Evolutionary conservation across 179 eudicot genomes (phyloP).

Genomic region (Spergularia azorica): DNA sequence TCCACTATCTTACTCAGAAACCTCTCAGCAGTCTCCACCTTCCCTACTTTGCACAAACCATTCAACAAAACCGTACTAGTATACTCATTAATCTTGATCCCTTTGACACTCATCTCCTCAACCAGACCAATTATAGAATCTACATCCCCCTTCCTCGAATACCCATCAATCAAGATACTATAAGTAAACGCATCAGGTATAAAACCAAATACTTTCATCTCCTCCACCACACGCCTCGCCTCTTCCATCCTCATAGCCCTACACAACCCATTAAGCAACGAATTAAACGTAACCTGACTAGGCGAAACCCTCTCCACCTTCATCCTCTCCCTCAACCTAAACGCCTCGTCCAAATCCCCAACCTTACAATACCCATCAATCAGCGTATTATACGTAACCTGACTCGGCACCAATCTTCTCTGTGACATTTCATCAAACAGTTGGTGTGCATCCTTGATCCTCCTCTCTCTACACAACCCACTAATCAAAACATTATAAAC

Average conservation of each 20-base stretch:
- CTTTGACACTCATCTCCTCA: slow-evolving; percentile 44
- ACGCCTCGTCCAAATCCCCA: slow-evolving; percentile 52
- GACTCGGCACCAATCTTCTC: slow-evolving; percentile 38
- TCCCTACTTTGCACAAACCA: slow-evolving; percentile 68
- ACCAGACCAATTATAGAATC: slow-evolving; percentile 43
- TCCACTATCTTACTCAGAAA: slow-evolving; percentile 42
- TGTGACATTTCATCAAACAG: slow-evolving; percentile 59
- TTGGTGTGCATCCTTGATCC: slow-evolving; percentile 39
- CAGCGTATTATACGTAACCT: slow-evolving; percentile 52
- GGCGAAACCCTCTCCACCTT: slow-evolving; percentile 47
- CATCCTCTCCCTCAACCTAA: slow-evolving; percentile 53
- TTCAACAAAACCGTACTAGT: slow-evolving; percentile 59
- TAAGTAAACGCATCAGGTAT: slow-evolving; percentile 66
- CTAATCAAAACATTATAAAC: slow-evolving; percentile 63
- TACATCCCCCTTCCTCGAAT: slow-evolving; percentile 46
- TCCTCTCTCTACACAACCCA: slow-evolving; percentile 58
- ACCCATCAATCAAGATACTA: slow-evolving; percentile 67
- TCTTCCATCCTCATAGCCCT: slow-evolving; percentile 58
- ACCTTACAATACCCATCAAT: slow-evolving; percentile 68
- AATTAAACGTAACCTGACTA: slow-evolving; percentile 61
- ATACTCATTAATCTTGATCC: slow-evolving; percentile 45
- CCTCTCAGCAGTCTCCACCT: slow-evolving; percentile 57
- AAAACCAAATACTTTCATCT: slow-evolving; percentile 58
- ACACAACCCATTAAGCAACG: slow-evolving; percentile 72
- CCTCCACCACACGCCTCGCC: slow-evolving; percentile 48